Base-by-base conservation (phyloP, 305 asterid species). In the Ilex paraguariensis region DNA sequence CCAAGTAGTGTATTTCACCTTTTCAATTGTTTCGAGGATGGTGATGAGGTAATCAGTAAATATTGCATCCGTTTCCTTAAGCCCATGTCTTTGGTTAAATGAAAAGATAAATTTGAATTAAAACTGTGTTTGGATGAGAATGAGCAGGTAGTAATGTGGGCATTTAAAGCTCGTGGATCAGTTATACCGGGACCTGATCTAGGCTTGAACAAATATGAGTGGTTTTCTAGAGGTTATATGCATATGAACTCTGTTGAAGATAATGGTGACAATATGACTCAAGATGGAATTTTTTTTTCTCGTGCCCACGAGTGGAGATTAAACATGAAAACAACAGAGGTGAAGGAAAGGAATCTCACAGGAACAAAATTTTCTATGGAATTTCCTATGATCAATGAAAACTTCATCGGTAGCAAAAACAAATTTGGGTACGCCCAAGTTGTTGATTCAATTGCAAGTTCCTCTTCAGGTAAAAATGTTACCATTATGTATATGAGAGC, bases 181-280 rank as follows among this genome's bases (percentile, higher is more conserved):
- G 28, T 83, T 65, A 64, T 85, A 55, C 94, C 89, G 0, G 94
- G 94, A 49, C 96, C 96, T 3, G 86, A 80, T 42, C 79, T 70
- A 7, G 90, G 88, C 21, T 36, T 56, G 54, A 68, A 80, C 57
- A 82, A 78, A 10, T 62, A 66, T 0, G 86, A 79, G 31, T 81
- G 91, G 92, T 84, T 82, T 64, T 82, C 84, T 1, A 73, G 74
- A 68, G 81, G 87, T 44, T 70, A 82, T 31, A 66, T 70, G 72
- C 64, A 66, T 4, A 58, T 50, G 46, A 53, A 30, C n/a, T 53
- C 66, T 11, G 56, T 13, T 4, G 81, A 66, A 13, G 54, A 52
- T 7, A 42, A 45, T 31, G 62, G 57, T 12, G 62, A 54, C 31
- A 54, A 64, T 31, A 61, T 67, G 36, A 54, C 12, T 7, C 70